Percentiles rank a stretch among this genome's conserved stretches.
Conservation (phyloP, 2,329 filamentous ascomycete species). For the Epicoccum sorghinum region DNA sequence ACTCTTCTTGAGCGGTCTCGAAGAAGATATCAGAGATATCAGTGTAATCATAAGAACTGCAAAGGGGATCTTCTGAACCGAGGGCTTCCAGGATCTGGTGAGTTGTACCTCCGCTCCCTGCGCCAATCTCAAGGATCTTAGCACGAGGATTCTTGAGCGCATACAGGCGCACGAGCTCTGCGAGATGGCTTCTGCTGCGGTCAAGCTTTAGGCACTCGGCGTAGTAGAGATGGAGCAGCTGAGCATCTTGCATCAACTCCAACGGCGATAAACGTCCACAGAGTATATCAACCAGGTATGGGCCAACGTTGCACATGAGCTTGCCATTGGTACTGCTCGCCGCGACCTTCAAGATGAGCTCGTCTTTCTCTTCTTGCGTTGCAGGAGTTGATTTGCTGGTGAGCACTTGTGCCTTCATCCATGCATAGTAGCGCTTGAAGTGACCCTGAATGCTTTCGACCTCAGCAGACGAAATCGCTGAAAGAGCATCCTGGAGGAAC, state of each 20-base stretch:
- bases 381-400: not conserved
- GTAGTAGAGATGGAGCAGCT: constrained; percentile 3
- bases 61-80: not conserved
- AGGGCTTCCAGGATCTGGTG: constrained; percentile 19
- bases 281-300: constrained; percentile 5
- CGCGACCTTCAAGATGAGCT: constrained; percentile 3
- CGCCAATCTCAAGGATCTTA: constrained; percentile 22
- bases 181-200: constrained; percentile 4
- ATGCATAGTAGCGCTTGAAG: constrained; percentile 6
- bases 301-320: constrained; percentile 7
- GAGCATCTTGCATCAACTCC: constrained; percentile 2
- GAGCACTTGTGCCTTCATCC: constrained; percentile 6
- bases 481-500: constrained; percentile 3
- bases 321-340: not conserved
- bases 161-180: constrained; percentile 2
- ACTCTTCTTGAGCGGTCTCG: constrained; percentile 18
- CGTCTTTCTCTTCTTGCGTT: not conserved
- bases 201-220: constrained; percentile 7
- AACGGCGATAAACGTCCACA: constrained; percentile 1
- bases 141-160: constrained; percentile 5
- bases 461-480: not conserved
- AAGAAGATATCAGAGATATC: constrained; percentile 29
- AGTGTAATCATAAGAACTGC: constrained; percentile 23
- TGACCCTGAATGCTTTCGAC: constrained; percentile 1
- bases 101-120: constrained; percentile 23